Evolutionary conservation across 441 rosid genomes (phyloP).

Genomic region (Gossypium trilobum): DNA sequence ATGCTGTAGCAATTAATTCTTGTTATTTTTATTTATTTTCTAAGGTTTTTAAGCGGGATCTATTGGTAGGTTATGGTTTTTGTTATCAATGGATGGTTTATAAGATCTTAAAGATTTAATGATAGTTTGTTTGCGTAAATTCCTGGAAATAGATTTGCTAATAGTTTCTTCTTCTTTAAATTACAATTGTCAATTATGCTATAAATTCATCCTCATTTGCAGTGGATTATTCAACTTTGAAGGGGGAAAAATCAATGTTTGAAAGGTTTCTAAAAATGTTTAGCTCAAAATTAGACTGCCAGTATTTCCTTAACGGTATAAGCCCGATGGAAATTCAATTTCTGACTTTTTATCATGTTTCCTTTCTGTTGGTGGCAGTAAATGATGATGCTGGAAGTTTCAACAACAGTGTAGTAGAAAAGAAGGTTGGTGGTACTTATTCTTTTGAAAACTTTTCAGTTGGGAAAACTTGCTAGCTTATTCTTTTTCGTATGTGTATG

Average conservation of each 20-base stretch:
- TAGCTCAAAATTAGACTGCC: neutral
- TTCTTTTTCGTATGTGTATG: neutral
- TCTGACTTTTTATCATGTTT: slow-evolving; percentile 7
- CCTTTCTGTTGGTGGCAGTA: slow-evolving; percentile 23
- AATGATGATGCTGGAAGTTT: slow-evolving; percentile 85
- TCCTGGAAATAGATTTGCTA: neutral
- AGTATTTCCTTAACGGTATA: neutral
- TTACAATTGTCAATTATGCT: neutral
- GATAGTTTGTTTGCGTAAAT: neutral
- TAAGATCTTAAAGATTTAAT: slow-evolving; percentile 2
- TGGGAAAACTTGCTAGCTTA: neutral
- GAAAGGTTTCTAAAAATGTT: neutral
- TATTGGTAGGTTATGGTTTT: neutral
- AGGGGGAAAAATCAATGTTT: neutral
- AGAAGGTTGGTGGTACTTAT: slow-evolving; percentile 56
- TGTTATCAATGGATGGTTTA: neutral
- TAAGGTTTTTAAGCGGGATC: neutral
- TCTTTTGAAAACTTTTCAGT: slow-evolving; percentile 12
- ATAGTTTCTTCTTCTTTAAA: neutral
- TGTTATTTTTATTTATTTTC: neutral
- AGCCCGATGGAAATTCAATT: neutral
- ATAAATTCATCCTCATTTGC: neutral
- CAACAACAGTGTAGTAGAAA: slow-evolving; percentile 87
- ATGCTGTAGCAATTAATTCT: neutral
- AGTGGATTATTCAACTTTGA: neutral